Percentiles rank a stretch among this genome's conserved stretches.
Evolutionary conservation across 345 rosid species (phyloP).

Genomic region (Ceriops decandra): DNA sequence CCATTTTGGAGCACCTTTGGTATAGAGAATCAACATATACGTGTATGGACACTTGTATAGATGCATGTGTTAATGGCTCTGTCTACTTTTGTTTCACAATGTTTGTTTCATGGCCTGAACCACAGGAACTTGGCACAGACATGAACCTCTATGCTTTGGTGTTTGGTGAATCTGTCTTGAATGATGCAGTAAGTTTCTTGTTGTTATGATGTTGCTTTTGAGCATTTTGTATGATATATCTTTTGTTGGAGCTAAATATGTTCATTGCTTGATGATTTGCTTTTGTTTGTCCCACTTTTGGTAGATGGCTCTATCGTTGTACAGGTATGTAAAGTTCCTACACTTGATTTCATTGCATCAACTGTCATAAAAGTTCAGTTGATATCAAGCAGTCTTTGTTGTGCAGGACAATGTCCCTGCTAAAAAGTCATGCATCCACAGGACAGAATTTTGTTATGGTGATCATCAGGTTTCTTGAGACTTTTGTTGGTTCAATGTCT

Average conservation of each 20-base stretch:
- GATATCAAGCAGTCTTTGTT: slow-evolving; percentile 25
- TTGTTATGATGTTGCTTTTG: background rate
- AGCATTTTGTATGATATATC: too few relatives aligned
- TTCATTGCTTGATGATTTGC: slow-evolving; percentile 4
- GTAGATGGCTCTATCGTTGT: slow-evolving; percentile 96
- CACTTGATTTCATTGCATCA: slow-evolving; percentile 5
- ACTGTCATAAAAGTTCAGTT: slow-evolving; percentile 8
- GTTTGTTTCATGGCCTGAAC: slow-evolving; percentile 1
- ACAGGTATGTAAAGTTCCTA: slow-evolving; percentile 55
- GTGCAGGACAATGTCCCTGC: slow-evolving; percentile 91
- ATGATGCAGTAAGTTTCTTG: slow-evolving; percentile 77
- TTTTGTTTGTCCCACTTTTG: slow-evolving; percentile 27
- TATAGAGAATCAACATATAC: too few relatives aligned
- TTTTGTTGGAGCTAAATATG: too few relatives aligned
- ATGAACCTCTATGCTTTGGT: slow-evolving; percentile 90
- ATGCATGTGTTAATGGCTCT: background rate
- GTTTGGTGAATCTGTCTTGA: slow-evolving; percentile 96
- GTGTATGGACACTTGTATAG: too few relatives aligned
- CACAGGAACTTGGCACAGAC: slow-evolving; percentile 97
- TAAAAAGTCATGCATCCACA: slow-evolving; percentile 60
- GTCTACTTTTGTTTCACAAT: background rate
- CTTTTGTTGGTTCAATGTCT: slow-evolving; percentile 95
- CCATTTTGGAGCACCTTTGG: too few relatives aligned
- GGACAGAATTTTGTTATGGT: slow-evolving; percentile 80
- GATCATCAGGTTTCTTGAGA: slow-evolving; percentile 88